Percentiles rank a stretch among this genome's conserved stretches.
Evolutionary conservation across 257 asterid species (phyloP).

Genomic region (Solanum pimpinellifolium): DNA sequence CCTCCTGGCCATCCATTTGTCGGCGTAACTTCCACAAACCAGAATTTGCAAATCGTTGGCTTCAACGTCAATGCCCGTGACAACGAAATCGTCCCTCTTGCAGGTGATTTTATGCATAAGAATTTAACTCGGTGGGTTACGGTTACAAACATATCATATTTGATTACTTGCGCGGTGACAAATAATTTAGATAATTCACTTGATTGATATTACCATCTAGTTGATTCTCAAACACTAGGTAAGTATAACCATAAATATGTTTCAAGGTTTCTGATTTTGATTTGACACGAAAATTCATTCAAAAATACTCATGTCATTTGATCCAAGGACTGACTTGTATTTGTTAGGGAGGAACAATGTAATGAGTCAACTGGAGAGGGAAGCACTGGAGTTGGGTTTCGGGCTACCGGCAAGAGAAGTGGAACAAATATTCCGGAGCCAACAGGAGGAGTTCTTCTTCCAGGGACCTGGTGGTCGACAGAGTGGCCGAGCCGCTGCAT

Average conservation of each 20-base stretch:
- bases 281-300: no score
- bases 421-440: constrained; percentile 38
- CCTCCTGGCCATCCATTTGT: constrained; percentile 76
- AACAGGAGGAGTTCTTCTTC: constrained; percentile 45
- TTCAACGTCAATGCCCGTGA: constrained; percentile 34
- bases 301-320: background rate
- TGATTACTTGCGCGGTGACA: background rate
- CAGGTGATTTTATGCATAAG: constrained; percentile 16
- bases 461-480: constrained; percentile 36
- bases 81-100: constrained; percentile 32
- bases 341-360: constrained; percentile 37
- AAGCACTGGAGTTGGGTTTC: constrained; percentile 53
- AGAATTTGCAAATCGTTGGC: constrained; percentile 39
- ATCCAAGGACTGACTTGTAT: background rate
- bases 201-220: background rate
- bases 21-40: constrained; percentile 35
- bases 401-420: constrained; percentile 56
- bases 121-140: background rate
- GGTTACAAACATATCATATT: background rate
- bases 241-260: no score
- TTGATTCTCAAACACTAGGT: background rate
- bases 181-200: background rate
- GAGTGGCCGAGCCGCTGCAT: constrained; percentile 20
- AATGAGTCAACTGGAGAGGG: constrained; percentile 30
- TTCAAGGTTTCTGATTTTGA: no score